Percentiles rank a stretch among this genome's conserved stretches.
phyloP scores from a whole-genome alignment of 2,329 filamentous ascomycete genomes.

The Aspergillus neotritici region DNA sequence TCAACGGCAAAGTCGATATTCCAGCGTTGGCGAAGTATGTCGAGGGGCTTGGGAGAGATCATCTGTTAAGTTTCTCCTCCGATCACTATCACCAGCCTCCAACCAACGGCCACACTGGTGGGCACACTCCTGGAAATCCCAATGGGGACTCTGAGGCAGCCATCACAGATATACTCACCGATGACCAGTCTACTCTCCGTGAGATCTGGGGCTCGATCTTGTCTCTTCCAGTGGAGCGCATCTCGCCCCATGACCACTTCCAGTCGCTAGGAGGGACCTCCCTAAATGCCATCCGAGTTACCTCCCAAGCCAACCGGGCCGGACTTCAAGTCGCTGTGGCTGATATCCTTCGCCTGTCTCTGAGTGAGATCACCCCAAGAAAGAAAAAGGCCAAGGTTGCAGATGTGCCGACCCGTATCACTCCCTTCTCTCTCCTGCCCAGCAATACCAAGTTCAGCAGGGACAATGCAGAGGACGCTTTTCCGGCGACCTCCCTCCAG shows the following conservation, averaged over 20 bases:
- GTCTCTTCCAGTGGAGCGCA: conserved; percentile 2
- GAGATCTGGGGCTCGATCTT: conserved; percentile 6
- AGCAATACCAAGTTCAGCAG: background rate
- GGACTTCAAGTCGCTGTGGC: conserved; percentile 4
- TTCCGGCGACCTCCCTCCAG: conserved; percentile 7
- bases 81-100: no score
- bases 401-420: background rate
- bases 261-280: conserved; percentile 10
- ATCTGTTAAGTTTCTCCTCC: no score
- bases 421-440: background rate
- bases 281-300: conserved; percentile 7
- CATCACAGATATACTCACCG: conserved; percentile 1
- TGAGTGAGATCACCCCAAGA: background rate
- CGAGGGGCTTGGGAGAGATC: background rate
- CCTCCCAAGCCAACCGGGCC: conserved; percentile 3
- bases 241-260: conserved; percentile 7
- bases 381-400: background rate
- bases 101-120: no score
- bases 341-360: conserved; percentile 6
- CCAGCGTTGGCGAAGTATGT: conserved; percentile 1
- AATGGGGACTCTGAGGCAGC: no score
- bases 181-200: conserved; percentile 1
- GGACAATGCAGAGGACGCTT: conserved; percentile 4
- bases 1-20: conserved; percentile 8
- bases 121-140: no score